phyloP scores from a whole-genome alignment of 768 basidiomycete genomes.

The Psilocybe azurescens region DNA sequence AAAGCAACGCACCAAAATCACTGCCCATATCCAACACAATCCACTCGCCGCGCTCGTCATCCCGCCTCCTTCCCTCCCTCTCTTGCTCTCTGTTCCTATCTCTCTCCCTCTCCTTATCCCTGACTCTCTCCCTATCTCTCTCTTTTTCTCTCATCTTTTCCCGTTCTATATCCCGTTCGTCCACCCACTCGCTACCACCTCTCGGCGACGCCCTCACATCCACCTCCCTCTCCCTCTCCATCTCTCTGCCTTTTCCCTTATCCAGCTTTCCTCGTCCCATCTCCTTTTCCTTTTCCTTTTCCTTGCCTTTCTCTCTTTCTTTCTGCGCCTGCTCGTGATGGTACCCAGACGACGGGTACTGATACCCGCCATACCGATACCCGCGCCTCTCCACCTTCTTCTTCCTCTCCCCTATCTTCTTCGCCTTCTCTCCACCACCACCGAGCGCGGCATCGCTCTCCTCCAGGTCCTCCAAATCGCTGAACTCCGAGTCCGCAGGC shows the following conservation, averaged over 20 bases:
- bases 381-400: constrained; percentile 21
- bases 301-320: constrained; percentile 10
- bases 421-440: neutral
- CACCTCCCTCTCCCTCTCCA: neutral
- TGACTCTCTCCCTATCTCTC: constrained; percentile 1
- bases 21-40: constrained; percentile 57
- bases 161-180: constrained; percentile 1
- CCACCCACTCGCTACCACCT: constrained; percentile 3
- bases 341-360: neutral
- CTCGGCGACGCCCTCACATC: neutral
- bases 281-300: constrained; percentile 7
- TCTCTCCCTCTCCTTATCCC: neutral
- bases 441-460: constrained; percentile 1
- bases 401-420: constrained; percentile 11
- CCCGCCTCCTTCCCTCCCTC: constrained; percentile 15
- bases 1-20: constrained; percentile 40
- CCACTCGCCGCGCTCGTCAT: constrained; percentile 48
- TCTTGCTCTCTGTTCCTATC: constrained; percentile 10
- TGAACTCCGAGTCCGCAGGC: constrained; percentile 21
- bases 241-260: constrained; percentile 12
- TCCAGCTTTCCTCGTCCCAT: constrained; percentile 23
- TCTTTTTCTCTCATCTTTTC: constrained; percentile 3
- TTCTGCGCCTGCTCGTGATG: constrained; percentile 1
- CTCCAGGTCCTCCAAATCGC: constrained; percentile 12
- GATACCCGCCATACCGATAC: constrained; percentile 33